Base-by-base conservation (phyloP, 768 basidiomycete species). In the Phallus indusiatus region DNA sequence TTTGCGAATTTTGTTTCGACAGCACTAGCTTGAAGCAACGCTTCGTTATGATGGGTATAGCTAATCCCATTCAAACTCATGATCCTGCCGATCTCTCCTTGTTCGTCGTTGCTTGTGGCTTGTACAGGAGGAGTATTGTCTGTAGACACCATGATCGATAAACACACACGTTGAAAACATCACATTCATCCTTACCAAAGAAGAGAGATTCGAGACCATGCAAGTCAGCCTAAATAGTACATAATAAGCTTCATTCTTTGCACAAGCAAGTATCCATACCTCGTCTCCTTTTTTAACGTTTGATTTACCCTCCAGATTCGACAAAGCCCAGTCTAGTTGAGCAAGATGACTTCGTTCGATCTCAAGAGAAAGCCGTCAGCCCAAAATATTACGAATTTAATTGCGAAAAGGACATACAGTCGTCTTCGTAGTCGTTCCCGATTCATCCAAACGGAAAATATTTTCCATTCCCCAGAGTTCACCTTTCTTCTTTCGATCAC, bases 391-490 rank as follows among this genome's bases (percentile, higher is more conserved):
- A 10, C n/a, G 16, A 28, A 52, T 49, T 17, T 17, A 21, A 2
- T 46, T 35, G 52, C n/a, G 20, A 51, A 47, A 7, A 54, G 12
- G 18, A 68, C 81, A 60, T 73, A 90, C 90, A 60, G 83, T 79
- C 69, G 80, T 77, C 70, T 91, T 89, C 0, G 88, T 92, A 37
- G 86, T 80, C 9, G 85, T 73, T 16, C 76, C 82, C 60, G 76
- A 75, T 65, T 89, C 87, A 61, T 88, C 83, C 28, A 93, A 74
- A 63, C 76, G 81, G 72, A 94, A 93, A 36, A 94, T 89, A 64
- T 94, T 94, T 67, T 85, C 82, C 51, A 88, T 75, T 3, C 92
- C 92, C 64, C 90, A 94, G 1, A 94, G 77, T 65, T 94, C 91
- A 33, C 90, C 92, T 65, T 84, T 83, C 65, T 82, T 82, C 1